A percentile compares a stretch with the other conserved stretches of the same genome.
These are phyloP conservation scores for Penstemon newberryi DNA, from an alignment of 257 asterid species.

Conservation along the genomic window DNA sequence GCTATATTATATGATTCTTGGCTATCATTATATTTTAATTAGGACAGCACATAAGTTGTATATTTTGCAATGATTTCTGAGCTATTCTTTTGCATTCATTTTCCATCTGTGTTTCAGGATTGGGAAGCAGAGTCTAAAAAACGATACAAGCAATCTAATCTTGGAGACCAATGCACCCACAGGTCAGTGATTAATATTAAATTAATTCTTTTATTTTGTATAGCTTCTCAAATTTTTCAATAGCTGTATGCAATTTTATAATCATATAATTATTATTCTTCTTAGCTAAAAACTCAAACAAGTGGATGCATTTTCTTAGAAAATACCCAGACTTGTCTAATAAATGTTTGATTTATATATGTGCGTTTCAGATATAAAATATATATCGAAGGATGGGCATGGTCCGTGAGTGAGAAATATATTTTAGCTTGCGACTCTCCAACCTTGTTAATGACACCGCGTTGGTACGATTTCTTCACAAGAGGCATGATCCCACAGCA, in stretches of 20 bases:
- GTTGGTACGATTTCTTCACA: conserved; percentile 73
- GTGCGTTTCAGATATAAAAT: conserved; percentile 63
- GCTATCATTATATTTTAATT: no score
- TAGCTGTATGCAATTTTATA: no score
- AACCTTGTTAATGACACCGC: conserved; percentile 59
- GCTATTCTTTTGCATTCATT: conserved; percentile 9
- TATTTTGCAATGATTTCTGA: background rate
- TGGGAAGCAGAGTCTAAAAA: conserved; percentile 52
- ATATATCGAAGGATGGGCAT: conserved; percentile 83
- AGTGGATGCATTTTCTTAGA: no score
- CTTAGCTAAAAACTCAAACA: no score
- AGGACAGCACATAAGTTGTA: background rate
- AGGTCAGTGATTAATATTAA: conserved; percentile 37
- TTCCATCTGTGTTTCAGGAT: conserved; percentile 40
- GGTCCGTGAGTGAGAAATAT: conserved; percentile 91
- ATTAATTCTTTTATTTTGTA: no score
- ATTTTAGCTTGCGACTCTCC: conserved; percentile 87
- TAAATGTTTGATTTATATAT: no score
- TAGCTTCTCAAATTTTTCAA: no score
- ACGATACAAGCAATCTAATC: conserved; percentile 55
- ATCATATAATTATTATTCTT: no score
- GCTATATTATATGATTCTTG: no score
- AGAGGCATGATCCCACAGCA: conserved; percentile 75
- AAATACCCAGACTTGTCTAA: no score
- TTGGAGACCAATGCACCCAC: conserved; percentile 67